Conservation (phyloP, 179 eudicot species). For the Silene vulgaris region DNA sequence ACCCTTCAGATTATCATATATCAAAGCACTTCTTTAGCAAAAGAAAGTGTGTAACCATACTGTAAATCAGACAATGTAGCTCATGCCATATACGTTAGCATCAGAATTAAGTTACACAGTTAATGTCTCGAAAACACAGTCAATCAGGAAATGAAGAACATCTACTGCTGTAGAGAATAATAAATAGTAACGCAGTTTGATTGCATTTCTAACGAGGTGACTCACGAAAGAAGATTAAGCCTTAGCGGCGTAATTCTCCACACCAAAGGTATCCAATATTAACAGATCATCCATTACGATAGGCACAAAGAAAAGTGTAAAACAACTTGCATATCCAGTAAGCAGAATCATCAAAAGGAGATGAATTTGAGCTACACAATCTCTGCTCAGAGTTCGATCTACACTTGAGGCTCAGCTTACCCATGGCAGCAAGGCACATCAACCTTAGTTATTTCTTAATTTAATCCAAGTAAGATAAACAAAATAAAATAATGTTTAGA, state of each 20-base stretch:
- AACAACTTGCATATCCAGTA: no score
- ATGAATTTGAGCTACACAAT: no score
- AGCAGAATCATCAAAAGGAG: no score
- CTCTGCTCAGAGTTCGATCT: no score
- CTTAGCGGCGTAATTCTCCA: background rate
- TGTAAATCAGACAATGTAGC: background rate
- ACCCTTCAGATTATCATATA: slow-evolving; percentile 9
- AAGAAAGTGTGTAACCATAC: background rate
- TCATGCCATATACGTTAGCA: background rate
- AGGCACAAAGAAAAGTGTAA: no score
- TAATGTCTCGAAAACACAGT: background rate
- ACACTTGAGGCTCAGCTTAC: no score
- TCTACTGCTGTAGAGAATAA: background rate
- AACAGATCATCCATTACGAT: no score
- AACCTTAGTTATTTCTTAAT: no score
- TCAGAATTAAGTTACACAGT: background rate
- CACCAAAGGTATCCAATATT: no score
- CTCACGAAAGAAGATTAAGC: slow-evolving; percentile 4
- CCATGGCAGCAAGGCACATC: no score
- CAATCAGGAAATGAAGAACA: background rate
- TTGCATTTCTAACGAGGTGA: background rate
- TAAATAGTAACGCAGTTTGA: background rate
- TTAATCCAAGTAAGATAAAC: no score
- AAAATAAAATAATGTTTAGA: no score
- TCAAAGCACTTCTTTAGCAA: background rate